Percentiles rank a stretch among this genome's conserved stretches.
phyloP scores from a whole-genome alignment of 1,139 yeast species.

The Kodamaea fungicola region DNA sequence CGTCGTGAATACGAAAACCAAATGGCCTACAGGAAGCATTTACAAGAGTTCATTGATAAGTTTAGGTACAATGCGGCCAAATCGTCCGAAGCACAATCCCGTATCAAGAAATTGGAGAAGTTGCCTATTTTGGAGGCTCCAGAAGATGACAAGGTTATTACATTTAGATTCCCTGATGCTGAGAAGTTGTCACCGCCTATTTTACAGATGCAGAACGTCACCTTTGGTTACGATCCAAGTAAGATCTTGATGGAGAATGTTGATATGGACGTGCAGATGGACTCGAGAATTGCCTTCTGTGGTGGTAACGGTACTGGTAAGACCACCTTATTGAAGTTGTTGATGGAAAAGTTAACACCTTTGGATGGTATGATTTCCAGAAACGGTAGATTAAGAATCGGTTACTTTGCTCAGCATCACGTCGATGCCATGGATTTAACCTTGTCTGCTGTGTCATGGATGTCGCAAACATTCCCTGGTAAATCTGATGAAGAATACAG shows the following conservation, averaged over 20 bases:
- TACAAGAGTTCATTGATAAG: slow-evolving; percentile 92
- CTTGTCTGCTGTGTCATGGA: slow-evolving; percentile 91
- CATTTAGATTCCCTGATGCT: slow-evolving; percentile 93
- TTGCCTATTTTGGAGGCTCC: slow-evolving; percentile 92
- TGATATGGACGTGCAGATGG: slow-evolving; percentile 87
- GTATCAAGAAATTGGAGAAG: slow-evolving; percentile 94
- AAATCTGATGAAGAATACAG: slow-evolving; percentile 95
- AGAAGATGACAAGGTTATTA: slow-evolving; percentile 81
- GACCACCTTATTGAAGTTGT: slow-evolving; percentile 82
- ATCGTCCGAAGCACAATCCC: slow-evolving; percentile 95
- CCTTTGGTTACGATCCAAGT: slow-evolving; percentile 75
- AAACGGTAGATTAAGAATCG: slow-evolving; percentile 86
- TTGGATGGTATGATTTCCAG: slow-evolving; percentile 69
- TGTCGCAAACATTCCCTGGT: slow-evolving; percentile 88
- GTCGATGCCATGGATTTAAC: slow-evolving; percentile 94
- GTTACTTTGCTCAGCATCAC: slow-evolving; percentile 99
- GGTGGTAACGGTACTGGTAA: slow-evolving; percentile 99
- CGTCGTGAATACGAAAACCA: slow-evolving; percentile 94
- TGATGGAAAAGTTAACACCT: slow-evolving; percentile 77
- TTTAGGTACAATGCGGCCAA: slow-evolving; percentile 97
- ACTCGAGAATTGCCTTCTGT: slow-evolving; percentile 90
- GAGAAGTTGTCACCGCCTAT: slow-evolving; percentile 93
- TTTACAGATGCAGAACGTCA: slow-evolving; percentile 79
- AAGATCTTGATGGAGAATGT: slow-evolving; percentile 67
- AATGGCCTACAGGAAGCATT: slow-evolving; percentile 91